Base-by-base conservation (phyloP, 2,329 filamentous ascomycete species). In the Hypomyces perniciosus region DNA sequence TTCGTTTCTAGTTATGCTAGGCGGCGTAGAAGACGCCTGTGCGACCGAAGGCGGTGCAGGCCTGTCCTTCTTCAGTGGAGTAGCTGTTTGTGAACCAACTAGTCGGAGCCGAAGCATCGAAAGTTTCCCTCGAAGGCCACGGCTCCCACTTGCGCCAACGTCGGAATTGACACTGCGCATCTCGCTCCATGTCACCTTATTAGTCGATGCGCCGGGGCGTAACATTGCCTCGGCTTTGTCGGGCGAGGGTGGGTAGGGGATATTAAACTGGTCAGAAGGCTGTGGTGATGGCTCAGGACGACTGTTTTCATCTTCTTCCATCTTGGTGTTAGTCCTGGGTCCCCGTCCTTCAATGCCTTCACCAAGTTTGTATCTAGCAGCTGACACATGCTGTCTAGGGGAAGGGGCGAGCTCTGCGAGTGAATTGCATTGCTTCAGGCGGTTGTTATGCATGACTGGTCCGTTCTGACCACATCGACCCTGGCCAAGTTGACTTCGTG, bases 221-320 rank as follows among this genome's bases (percentile, higher is more conserved):
- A 51, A 49, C 7, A 45, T 52, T 43, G 38, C 54, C 38, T 57
- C 52, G 4, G 40, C 53, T 43, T 50, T 44, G 5, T 50, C 51
- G 8, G 55, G 51, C 2, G 62, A 60, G 4, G 59, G 58, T 6
- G 66, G 66, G 49, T 65, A 67, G 9, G 60, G 50, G 47, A 70
- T 65, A 40, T 67, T 66, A 48, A 69, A 68, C 38, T 66, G 67
- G 28, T 69, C 64, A 9, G 66, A 67, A 26, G 57, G 44, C 35
- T 57, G 57, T 6, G 56, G 53, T 2, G 59, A 61, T 34, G 46
- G 50, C 12, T 57, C 49, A n/a, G 31, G 38, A 3, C 39, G 39
- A 4, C 10, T 27, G 26, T 31, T 13, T 6, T 31, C 37, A 6
- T 33, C 44, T 7, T 45, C 45, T 8, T 9, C 44, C 39, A 42